A percentile compares a stretch with the other conserved stretches of the same genome.
phyloP scores from a whole-genome alignment of 2,329 filamentous ascomycete genomes.

The Clonostachys rosea region DNA sequence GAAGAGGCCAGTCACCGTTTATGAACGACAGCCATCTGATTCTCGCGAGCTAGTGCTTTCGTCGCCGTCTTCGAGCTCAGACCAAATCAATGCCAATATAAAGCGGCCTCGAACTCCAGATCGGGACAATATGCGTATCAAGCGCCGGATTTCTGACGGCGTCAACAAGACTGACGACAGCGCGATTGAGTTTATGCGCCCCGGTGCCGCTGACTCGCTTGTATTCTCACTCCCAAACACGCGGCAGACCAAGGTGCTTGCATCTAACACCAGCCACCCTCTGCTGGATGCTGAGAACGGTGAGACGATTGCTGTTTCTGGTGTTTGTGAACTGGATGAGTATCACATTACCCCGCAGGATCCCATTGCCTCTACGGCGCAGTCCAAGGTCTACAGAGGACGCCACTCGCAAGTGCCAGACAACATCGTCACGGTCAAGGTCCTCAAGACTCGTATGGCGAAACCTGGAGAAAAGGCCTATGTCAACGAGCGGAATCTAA shows the following conservation, averaged over 20 bases:
- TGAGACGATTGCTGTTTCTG: slow-evolving; percentile 43
- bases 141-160: slow-evolving; percentile 28
- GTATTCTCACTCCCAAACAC: slow-evolving; percentile 46
- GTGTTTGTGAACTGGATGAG: slow-evolving; percentile 44
- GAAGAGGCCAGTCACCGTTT: slow-evolving; percentile 40
- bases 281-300: slow-evolving; percentile 45
- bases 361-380: slow-evolving; percentile 48
- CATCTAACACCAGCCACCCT: slow-evolving; percentile 38
- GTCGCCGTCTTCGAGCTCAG: slow-evolving; percentile 18
- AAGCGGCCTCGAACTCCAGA: slow-evolving; percentile 44
- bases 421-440: slow-evolving; percentile 54
- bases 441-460: slow-evolving; percentile 47
- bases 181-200: slow-evolving; percentile 50
- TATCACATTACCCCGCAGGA: slow-evolving; percentile 52
- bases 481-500: slow-evolving; percentile 48
- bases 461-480: slow-evolving; percentile 36
- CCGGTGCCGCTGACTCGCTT: slow-evolving; percentile 38
- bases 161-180: slow-evolving; percentile 33
- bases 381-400: slow-evolving; percentile 53
- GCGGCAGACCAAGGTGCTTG: slow-evolving; percentile 40
- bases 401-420: slow-evolving; percentile 47
- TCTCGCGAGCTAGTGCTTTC: slow-evolving; percentile 6
- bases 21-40: slow-evolving; percentile 16
- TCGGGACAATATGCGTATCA: slow-evolving; percentile 37
- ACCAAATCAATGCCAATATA: slow-evolving; percentile 36